phyloP scores from a whole-genome alignment of 768 basidiomycete genomes.

The Candolleomyces eurysporus region DNA sequence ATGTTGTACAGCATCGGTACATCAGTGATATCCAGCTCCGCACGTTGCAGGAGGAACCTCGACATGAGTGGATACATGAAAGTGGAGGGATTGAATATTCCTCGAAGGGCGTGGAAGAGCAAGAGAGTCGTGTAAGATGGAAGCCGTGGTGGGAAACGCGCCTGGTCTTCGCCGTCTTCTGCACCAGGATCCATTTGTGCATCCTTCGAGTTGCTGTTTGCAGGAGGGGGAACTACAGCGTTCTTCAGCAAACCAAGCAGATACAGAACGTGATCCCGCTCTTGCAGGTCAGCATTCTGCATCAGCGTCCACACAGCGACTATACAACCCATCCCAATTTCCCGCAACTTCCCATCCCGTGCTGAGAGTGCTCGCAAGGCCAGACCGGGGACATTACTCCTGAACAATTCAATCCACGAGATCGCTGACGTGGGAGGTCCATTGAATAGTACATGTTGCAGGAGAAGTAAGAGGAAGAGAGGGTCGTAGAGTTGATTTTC shows the following conservation, averaged over 20 bases:
- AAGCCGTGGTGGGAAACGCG: constrained; percentile 49
- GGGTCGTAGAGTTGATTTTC: constrained; percentile 72
- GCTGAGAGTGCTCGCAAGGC: constrained; percentile 73
- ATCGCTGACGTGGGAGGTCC: constrained; percentile 55
- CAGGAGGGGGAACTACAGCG: constrained; percentile 39
- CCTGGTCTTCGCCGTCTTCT: constrained; percentile 6
- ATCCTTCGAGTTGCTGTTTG: constrained; percentile 12
- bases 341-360: constrained; percentile 56
- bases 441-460: constrained; percentile 62
- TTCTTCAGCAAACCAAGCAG: constrained; percentile 69
- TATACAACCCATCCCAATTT: constrained; percentile 59
- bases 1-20: constrained; percentile 90
- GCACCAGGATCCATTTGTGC: neutral
- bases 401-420: constrained; percentile 84
- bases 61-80: constrained; percentile 86
- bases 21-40: constrained; percentile 74
- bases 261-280: constrained; percentile 70
- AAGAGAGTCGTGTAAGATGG: constrained; percentile 81
- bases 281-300: constrained; percentile 70
- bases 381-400: constrained; percentile 75
- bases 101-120: constrained; percentile 76
- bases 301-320: constrained; percentile 56
- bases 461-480: constrained; percentile 66
- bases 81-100: constrained; percentile 83
- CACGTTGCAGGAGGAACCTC: constrained; percentile 87